Evolutionary conservation across 192 early-diverging fungal species (phyloP), one percentile per base, ranked within the genome.

Genomic region (Coemansia sp.): DNA sequence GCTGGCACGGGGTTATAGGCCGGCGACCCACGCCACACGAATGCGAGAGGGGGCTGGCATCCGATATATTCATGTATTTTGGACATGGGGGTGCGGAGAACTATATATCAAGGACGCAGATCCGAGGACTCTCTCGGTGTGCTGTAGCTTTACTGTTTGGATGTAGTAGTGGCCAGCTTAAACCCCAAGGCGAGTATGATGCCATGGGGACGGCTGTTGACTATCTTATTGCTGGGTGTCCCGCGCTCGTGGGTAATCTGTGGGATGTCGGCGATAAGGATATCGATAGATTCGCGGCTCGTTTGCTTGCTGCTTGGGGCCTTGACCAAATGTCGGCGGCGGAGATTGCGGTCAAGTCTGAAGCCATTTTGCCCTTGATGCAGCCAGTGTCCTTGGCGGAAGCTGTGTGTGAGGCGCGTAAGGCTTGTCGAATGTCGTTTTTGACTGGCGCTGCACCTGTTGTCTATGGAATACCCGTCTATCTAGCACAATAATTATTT

Each of bases 181-280:
- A 85, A 55, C 72, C 84, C 1, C 82, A 66, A 0, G 96, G 96
- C 0, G 94, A 96, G 60, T 98, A 92, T 80, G 95, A 99, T 70
- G 91, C 96, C 2, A 75, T 85, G 42, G 96, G 98, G 3, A 89
- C 89, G 29, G 88, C 91, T 0, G 67, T 94, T 19, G 89, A 94
- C 70, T 99, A 96, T 70, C 58, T 99, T 25, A 73, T 95, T 38
- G 94, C 84, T 23, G 94, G 94, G 29, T 89, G 93, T 68, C 93
- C 92, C 5, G 85, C 94, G 1, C 70, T 99, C 1, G 91, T 96
- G 3, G 94, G 92, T 21, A 99, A 97, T 62, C 80, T 99, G 25
- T 99, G 98, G 98, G 98, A 99, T 77, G 95, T 99, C 7, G 98
- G 96, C 2, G 98, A 99, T 75, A 85, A 89, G 67, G 95, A 97